These are phyloP conservation scores for Trichoderma sp. DNA, from an alignment of 2,329 filamentous ascomycete genomes.

Conservation along the genomic window DNA sequence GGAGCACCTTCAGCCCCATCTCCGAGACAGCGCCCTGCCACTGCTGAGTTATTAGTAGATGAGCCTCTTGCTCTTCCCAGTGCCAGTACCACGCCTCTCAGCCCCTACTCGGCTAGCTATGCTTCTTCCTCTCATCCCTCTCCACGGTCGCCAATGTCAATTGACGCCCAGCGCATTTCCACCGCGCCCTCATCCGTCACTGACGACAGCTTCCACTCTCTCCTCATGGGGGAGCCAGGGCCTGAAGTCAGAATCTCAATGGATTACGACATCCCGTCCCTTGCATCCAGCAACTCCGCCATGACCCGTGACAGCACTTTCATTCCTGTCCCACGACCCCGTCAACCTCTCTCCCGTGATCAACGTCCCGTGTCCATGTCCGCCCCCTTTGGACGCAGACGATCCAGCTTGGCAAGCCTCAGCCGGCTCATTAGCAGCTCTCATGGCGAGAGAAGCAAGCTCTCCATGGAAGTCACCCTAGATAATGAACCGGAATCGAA, in stretches of 20 bases:
- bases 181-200: constrained; percentile 72
- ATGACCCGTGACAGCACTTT: constrained; percentile 67
- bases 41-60: constrained; percentile 51
- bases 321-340: constrained; percentile 44
- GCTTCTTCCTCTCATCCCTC: constrained; percentile 64
- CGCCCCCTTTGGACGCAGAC: constrained; percentile 63
- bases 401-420: constrained; percentile 73
- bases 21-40: constrained; percentile 39
- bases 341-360: constrained; percentile 48
- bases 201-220: constrained; percentile 67
- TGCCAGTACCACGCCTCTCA: constrained; percentile 49
- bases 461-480: constrained; percentile 63
- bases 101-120: constrained; percentile 63
- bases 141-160: constrained; percentile 64
- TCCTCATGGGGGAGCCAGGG: constrained; percentile 70
- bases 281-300: constrained; percentile 73
- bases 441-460: constrained; percentile 71
- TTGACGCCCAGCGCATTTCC: constrained; percentile 69
- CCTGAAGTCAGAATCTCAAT: constrained; percentile 69
- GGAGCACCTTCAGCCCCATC: constrained; percentile 40
- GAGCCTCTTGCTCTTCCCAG: constrained; percentile 44
- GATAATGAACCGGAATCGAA: constrained; percentile 54
- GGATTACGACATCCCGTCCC: constrained; percentile 67
- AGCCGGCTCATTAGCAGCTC: constrained; percentile 73
- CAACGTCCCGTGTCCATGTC: constrained; percentile 62